Evolutionary conservation across 2,329 filamentous ascomycete genomes (phyloP), one percentile per base, ranked within the genome.

Genomic region (Cylindrodendrum hubeiense): DNA sequence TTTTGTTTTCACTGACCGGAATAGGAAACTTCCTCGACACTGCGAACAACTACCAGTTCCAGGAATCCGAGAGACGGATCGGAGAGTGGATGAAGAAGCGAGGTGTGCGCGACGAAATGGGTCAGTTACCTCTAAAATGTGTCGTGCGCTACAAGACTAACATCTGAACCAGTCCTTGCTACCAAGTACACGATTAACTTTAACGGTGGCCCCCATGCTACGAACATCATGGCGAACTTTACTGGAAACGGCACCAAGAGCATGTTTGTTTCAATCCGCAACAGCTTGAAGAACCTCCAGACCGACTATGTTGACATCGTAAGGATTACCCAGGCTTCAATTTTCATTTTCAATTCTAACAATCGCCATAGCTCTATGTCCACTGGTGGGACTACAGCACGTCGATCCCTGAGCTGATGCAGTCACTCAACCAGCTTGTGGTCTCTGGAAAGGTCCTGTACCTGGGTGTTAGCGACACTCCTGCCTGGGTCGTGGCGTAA

Each of bases 11-110:
- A 10, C 55, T 64, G 49, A 66, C 47, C 7, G 37, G 13, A 24
- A 17, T 43, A 63, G 91, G 91, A 24, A 93, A 93, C 79, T 93
- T 93, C 77, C 89, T 93, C 73, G 91, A 93, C 76, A 92, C 90
- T 0, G 74, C 90, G 63, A 91, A 89, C 80, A 90, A 90, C 76
- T 93, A 93, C 78, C 90, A 91, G 70, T 79, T 83, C 59, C 83
- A 82, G 65, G 84, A 92, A 76, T 87, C 87, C 1, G 91, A 93
- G 77, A 77, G 73, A 56, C 91, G 90, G 87, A 81, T 93, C 61
- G 91, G 91, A 39, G 89, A 91, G 69, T 93, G 91, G 90, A 90
- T 92, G 88, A 82, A 84, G 71, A 84, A 85, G 66, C 85, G 89
- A 9, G 83, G 84, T n/a, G 87, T 87, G 64, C 86, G 91, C 26